phyloP scores from a whole-genome alignment of 306 rosid genomes.

The Medicago ruthenica region DNA sequence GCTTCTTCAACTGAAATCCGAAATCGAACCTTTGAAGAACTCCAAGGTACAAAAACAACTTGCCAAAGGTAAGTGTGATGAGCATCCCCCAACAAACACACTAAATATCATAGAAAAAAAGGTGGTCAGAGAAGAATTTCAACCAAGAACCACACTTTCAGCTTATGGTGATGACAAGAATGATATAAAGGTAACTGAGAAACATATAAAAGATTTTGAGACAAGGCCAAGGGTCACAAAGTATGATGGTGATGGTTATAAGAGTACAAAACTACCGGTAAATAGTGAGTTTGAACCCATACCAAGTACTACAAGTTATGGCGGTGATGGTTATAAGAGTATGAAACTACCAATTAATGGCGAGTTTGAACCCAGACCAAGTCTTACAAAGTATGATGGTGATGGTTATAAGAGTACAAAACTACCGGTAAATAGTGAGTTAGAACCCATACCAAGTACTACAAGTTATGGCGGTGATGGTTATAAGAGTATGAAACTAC shows the following conservation, averaged over 20 bases:
- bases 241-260: background rate
- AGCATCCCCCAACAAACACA: background rate
- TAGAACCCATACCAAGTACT: background rate
- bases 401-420: background rate
- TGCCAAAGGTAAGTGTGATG: conserved; percentile 15
- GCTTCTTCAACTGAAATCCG: background rate
- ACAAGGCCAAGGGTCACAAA: background rate
- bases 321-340: background rate
- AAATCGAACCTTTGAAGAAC: background rate
- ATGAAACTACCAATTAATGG: background rate
- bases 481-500: background rate
- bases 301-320: background rate
- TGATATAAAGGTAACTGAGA: too few relatives aligned
- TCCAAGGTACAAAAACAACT: background rate
- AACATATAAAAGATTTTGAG: background rate
- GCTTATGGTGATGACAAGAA: too few relatives aligned
- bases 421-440: background rate
- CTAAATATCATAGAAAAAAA: background rate
- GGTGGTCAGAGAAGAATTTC: background rate
- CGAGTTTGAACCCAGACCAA: too few relatives aligned
- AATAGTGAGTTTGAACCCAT: background rate
- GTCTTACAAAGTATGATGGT: background rate
- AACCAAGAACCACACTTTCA: background rate
- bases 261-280: too few relatives aligned
- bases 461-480: background rate